Evolutionary conservation across 2,329 filamentous ascomycete genomes (phyloP).

Genomic region (Aspergillus sp.): DNA sequence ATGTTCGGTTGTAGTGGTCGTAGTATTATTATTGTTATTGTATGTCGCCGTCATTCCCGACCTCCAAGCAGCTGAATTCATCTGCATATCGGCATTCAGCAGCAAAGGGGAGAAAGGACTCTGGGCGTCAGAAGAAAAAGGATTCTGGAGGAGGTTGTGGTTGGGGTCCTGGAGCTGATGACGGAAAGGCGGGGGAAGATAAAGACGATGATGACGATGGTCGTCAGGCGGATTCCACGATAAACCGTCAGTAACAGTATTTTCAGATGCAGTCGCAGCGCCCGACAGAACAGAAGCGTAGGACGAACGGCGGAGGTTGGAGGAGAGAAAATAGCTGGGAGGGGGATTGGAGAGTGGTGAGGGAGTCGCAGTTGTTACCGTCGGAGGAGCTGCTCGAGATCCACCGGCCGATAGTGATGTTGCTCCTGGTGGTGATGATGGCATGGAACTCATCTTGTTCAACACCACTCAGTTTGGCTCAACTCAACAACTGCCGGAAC

Average conservation of each 20-base stretch:
- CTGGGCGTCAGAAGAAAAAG: constrained; percentile 22
- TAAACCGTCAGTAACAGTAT: background rate
- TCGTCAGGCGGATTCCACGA: constrained; percentile 16
- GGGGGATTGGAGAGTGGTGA: constrained; percentile 27
- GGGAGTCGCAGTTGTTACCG: constrained; percentile 18
- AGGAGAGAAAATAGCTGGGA: constrained; percentile 25
- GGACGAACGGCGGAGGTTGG: constrained; percentile 49
- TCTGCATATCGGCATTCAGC: constrained; percentile 45
- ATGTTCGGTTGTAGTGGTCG: constrained; percentile 20
- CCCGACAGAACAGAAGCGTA: constrained; percentile 58
- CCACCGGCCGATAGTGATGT: too few species aligned
- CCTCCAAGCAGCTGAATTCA: constrained; percentile 42
- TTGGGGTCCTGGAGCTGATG: constrained; percentile 1
- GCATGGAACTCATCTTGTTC: background rate
- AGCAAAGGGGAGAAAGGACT: constrained; percentile 17
- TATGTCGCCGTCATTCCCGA: constrained; percentile 20
- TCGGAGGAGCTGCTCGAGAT: background rate
- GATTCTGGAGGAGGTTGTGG: constrained; percentile 27
- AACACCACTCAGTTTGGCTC: background rate
- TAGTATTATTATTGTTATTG: background rate
- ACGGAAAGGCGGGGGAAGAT: constrained; percentile 29
- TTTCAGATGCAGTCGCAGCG: constrained; percentile 28
- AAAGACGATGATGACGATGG: constrained; percentile 31
- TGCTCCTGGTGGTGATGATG: background rate
- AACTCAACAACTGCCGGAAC: too few species aligned